These are phyloP conservation scores for Colletotrichum sp. DNA, from an alignment of 2,329 filamentous ascomycete genomes.

Conservation along the genomic window DNA sequence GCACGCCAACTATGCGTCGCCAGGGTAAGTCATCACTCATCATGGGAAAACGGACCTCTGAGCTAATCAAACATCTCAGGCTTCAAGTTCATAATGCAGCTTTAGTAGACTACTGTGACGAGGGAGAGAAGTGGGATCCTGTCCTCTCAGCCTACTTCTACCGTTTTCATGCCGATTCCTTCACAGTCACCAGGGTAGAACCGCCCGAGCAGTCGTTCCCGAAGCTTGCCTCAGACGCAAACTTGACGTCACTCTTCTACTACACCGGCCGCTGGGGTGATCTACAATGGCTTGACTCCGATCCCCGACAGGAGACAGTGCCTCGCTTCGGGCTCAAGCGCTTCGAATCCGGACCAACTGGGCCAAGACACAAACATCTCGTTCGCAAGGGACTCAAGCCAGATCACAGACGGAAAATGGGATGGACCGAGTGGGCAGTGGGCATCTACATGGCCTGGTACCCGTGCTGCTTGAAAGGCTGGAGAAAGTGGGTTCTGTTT, in stretches of 20 bases:
- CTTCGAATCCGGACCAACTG: slow-evolving; percentile 34
- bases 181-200: slow-evolving; percentile 23
- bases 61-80: slow-evolving; percentile 20
- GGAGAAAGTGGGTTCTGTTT: slow-evolving; percentile 33
- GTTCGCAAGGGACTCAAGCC: slow-evolving; percentile 35
- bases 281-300: slow-evolving; percentile 29
- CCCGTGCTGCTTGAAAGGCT: slow-evolving; percentile 37
- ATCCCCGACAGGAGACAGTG: slow-evolving; percentile 35
- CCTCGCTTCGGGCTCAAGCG: slow-evolving; percentile 36
- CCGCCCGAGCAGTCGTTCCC: not conserved
- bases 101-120: slow-evolving; percentile 37
- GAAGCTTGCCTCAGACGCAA: slow-evolving; percentile 19
- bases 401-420: slow-evolving; percentile 24
- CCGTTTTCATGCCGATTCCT: slow-evolving; percentile 29
- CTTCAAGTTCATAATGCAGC: slow-evolving; percentile 35
- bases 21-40: slow-evolving; percentile 28
- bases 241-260: slow-evolving; percentile 38
- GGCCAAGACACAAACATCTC: slow-evolving; percentile 35
- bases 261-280: slow-evolving; percentile 39
- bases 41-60: accelerated
- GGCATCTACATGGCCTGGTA: slow-evolving; percentile 32
- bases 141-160: slow-evolving; percentile 40
- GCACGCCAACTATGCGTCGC: slow-evolving; percentile 35
- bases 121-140: slow-evolving; percentile 37
- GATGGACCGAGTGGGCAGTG: slow-evolving; percentile 33